Conservation (phyloP, 1,284 basidiomycete genomes). For the Ceratobasidium sp. region DNA sequence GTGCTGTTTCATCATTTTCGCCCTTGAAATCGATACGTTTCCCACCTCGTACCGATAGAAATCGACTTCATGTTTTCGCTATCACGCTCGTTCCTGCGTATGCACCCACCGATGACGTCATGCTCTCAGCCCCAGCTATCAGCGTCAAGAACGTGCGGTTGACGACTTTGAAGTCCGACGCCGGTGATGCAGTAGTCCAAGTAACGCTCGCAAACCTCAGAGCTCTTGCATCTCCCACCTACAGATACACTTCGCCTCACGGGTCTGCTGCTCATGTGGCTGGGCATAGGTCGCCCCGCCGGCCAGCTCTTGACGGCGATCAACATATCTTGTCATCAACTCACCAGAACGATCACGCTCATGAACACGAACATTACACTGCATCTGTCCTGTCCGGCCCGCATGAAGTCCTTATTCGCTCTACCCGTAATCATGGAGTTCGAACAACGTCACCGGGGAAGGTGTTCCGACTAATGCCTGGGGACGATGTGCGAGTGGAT, state of each 20-base stretch:
- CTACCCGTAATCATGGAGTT: too few relatives aligned
- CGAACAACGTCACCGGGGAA: constrained; percentile 60
- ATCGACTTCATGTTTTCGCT: constrained; percentile 56
- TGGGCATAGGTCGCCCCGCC: constrained; percentile 21
- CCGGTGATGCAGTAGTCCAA: constrained; percentile 62
- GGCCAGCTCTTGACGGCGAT: constrained; percentile 1
- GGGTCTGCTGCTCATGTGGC: background rate
- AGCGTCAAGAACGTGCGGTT: constrained; percentile 61
- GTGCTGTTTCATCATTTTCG: constrained; percentile 55
- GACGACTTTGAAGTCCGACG: constrained; percentile 62
- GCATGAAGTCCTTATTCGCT: constrained; percentile 47
- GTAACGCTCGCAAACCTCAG: constrained; percentile 66
- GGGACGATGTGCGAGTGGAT: constrained; percentile 60
- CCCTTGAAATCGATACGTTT: constrained; percentile 50
- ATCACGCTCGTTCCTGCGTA: constrained; percentile 52
- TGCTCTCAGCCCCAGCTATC: constrained; percentile 40
- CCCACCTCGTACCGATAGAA: constrained; percentile 49
- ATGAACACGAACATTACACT: constrained; percentile 57
- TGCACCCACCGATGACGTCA: too few relatives aligned
- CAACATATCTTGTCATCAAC: constrained; percentile 14
- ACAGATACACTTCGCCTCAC: too few relatives aligned
- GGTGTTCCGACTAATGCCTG: constrained; percentile 62
- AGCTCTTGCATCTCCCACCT: constrained; percentile 50
- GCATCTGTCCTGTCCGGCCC: constrained; percentile 53
- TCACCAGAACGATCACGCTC: constrained; percentile 56